A percentile compares a stretch with the other conserved stretches of the same genome.
Conservation (phyloP, 768 basidiomycete species). For the Amanita muscaria region DNA sequence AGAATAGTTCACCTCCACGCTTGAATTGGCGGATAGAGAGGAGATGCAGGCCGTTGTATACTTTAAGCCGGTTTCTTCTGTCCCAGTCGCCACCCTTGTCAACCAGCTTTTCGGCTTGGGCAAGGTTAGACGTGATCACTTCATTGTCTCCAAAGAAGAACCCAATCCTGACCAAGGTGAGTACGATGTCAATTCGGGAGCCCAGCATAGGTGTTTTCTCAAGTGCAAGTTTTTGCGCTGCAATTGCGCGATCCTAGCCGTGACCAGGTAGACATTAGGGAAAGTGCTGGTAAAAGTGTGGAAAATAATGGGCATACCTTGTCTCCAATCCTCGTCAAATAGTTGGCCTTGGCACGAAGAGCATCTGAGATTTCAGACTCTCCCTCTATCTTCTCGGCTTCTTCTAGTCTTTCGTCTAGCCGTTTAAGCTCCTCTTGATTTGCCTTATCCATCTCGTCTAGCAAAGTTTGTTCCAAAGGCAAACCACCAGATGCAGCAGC, state of each 20-base stretch:
- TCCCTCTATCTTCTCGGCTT: conserved; percentile 86
- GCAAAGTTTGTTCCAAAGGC: conserved; percentile 41
- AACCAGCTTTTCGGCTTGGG: conserved; percentile 80
- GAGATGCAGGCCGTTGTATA: conserved; percentile 82
- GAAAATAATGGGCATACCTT: conserved; percentile 31
- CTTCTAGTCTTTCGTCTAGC: conserved; percentile 70
- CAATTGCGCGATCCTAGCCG: conserved; percentile 65
- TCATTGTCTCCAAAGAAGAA: conserved; percentile 81
- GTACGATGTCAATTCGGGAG: conserved; percentile 85
- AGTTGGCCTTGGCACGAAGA: conserved; percentile 74
- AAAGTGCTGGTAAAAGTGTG: no score
- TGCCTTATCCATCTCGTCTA: conserved; percentile 51
- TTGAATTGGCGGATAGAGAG: conserved; percentile 90
- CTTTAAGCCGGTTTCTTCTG: conserved; percentile 90
- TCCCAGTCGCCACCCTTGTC: conserved; percentile 99
- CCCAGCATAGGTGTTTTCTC: conserved; percentile 92
- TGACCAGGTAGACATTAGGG: no score
- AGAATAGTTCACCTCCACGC: conserved; percentile 71
- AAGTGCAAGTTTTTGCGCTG: conserved; percentile 75
- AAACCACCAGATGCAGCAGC: conserved; percentile 39
- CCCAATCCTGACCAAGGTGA: conserved; percentile 82
- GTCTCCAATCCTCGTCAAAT: conserved; percentile 84
- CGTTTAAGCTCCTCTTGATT: conserved; percentile 67
- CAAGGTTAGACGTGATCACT: conserved; percentile 62
- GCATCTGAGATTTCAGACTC: conserved; percentile 91